Percentiles rank a stretch among this genome's conserved stretches.
These are phyloP conservation scores for Naematelia encephala DNA, from an alignment of 768 basidiomycete genomes.

Conservation along the genomic window DNA sequence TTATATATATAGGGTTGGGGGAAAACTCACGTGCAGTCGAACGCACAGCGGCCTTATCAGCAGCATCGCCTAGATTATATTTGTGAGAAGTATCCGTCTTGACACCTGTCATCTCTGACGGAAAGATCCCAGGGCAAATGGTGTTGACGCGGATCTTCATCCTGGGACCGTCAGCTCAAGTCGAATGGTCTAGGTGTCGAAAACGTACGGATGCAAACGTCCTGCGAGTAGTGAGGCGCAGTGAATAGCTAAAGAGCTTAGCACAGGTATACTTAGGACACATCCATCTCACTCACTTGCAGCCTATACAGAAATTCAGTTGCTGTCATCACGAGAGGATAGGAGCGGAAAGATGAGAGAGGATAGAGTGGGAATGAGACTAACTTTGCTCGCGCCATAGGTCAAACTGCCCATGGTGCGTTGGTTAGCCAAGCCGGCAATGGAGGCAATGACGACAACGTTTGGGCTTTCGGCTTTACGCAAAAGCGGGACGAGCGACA, in stretches of 20 bases:
- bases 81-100: slow-evolving; percentile 6
- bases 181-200: background rate
- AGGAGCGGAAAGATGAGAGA: too few relatives aligned
- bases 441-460: slow-evolving; percentile 24
- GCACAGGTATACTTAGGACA: too few relatives aligned
- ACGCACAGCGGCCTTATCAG: slow-evolving; percentile 16
- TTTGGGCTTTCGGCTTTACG: slow-evolving; percentile 18
- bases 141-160: slow-evolving; percentile 41
- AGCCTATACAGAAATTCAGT: too few relatives aligned
- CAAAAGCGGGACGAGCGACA: slow-evolving; percentile 19
- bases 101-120: slow-evolving; percentile 34
- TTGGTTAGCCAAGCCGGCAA: slow-evolving; percentile 25
- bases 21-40: slow-evolving; percentile 11
- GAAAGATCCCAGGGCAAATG: slow-evolving; percentile 41
- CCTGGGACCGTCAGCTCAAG: slow-evolving; percentile 10
- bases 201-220: slow-evolving; percentile 25
- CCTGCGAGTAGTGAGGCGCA: slow-evolving; percentile 20
- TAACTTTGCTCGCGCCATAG: slow-evolving; percentile 28
- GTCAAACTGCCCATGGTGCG: slow-evolving; percentile 22
- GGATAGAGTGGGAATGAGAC: background rate
- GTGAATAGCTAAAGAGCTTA: slow-evolving; percentile 12
- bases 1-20: too few relatives aligned
- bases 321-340: background rate
- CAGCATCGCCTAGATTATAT: slow-evolving; percentile 4
- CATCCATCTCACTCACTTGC: background rate